Conservation (phyloP, 805 yeast species). For the Kuraishia molischiana region DNA sequence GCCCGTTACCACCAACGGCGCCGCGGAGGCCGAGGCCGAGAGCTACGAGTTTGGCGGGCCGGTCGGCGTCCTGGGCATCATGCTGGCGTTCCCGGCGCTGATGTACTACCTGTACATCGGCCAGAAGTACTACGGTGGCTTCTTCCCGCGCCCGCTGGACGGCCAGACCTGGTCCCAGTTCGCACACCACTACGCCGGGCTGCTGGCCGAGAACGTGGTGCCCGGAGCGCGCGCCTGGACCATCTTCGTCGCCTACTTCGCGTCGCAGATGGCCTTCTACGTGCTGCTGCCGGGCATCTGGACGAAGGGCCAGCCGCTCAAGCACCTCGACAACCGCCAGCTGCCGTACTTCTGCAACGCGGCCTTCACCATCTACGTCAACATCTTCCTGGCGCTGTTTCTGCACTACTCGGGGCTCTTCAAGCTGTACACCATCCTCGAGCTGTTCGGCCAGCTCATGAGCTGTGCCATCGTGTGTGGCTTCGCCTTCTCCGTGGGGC, state of each 20-base stretch:
- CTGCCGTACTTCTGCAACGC: slow-evolving; percentile 94
- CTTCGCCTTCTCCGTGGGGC: slow-evolving; percentile 49
- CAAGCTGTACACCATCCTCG: slow-evolving; percentile 66
- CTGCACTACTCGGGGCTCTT: slow-evolving; percentile 71
- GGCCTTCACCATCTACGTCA: slow-evolving; percentile 68
- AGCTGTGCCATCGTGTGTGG: slow-evolving; percentile 82
- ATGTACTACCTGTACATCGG: slow-evolving; percentile 98
- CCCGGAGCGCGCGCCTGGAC: slow-evolving; percentile 58
- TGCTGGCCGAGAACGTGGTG: slow-evolving; percentile 41
- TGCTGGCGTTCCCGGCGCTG: slow-evolving; percentile 81
- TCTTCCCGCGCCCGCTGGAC: slow-evolving; percentile 55
- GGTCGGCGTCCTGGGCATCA: slow-evolving; percentile 82
- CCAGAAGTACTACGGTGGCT: slow-evolving; percentile 70
- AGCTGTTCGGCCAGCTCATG: slow-evolving; percentile 86
- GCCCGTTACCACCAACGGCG: not conserved
- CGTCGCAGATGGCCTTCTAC: slow-evolving; percentile 64
- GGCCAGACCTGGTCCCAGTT: slow-evolving; percentile 47
- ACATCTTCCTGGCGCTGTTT: slow-evolving; percentile 44
- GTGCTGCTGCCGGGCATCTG: slow-evolving; percentile 85
- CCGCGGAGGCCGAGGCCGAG: slow-evolving; percentile 28
- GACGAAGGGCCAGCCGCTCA: slow-evolving; percentile 91
- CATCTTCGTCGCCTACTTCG: slow-evolving; percentile 61
- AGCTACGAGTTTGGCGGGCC: slow-evolving; percentile 95
- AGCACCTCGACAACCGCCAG: slow-evolving; percentile 70
- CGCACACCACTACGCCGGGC: slow-evolving; percentile 28